A percentile compares a stretch with the other conserved stretches of the same genome.
These are phyloP conservation scores for Phyllachora maydis DNA, from an alignment of 2,329 filamentous ascomycete species.

Conservation along the genomic window DNA sequence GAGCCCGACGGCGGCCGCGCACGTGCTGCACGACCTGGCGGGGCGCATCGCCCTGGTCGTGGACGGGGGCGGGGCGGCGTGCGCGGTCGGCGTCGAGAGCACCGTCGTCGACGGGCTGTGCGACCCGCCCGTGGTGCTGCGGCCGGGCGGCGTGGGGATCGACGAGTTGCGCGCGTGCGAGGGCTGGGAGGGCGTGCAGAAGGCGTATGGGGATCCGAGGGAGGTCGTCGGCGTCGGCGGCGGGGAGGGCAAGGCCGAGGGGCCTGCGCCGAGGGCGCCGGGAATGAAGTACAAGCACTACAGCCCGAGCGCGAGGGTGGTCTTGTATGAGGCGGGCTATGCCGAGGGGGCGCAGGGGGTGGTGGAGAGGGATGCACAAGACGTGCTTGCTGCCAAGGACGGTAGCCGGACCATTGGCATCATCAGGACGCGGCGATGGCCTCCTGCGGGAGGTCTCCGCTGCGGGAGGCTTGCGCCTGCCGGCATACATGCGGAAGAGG, in stretches of 20 bases:
- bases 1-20: constrained; percentile 74
- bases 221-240: too few species aligned
- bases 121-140: constrained; percentile 57
- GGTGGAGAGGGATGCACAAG: constrained; percentile 3
- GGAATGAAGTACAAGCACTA: constrained; percentile 99
- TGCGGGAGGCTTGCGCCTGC: constrained; percentile 11
- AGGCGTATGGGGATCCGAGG: constrained; percentile 60
- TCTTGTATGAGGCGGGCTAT: constrained; percentile 50
- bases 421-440: constrained; percentile 35
- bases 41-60: constrained; percentile 73
- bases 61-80: constrained; percentile 74
- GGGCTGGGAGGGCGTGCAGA: constrained; percentile 63
- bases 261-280: constrained; percentile 66
- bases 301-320: constrained; percentile 69
- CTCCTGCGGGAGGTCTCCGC: constrained; percentile 17
- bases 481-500: constrained; percentile 4
- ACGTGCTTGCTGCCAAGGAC: constrained; percentile 4
- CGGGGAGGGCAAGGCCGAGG: constrained; percentile 30
- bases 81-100: constrained; percentile 81
- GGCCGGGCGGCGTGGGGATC: constrained; percentile 73
- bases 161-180: constrained; percentile 52
- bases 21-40: constrained; percentile 69
- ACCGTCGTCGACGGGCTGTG: constrained; percentile 88
- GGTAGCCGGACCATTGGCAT: constrained; percentile 18
- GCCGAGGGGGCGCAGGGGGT: constrained; percentile 2